phyloP scores from a whole-genome alignment of 2,329 filamentous ascomycete species.

The Bipolaris victoriae region DNA sequence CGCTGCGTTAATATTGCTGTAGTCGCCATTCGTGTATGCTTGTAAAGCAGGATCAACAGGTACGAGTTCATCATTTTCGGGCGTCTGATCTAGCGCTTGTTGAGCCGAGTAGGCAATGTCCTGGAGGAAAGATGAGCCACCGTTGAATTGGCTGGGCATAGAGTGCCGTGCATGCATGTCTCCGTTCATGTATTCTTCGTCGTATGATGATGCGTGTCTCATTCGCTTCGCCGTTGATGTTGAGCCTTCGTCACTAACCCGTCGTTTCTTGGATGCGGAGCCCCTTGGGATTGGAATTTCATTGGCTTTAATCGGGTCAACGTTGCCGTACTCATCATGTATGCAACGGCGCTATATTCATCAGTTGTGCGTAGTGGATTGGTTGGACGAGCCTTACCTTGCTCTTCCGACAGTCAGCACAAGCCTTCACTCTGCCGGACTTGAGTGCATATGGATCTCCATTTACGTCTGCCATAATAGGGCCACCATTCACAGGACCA shows the following conservation, averaged over 20 bases:
- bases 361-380: slow-evolving; percentile 20
- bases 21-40: slow-evolving; percentile 27
- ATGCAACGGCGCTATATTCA: slow-evolving; percentile 66
- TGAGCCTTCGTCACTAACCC: slow-evolving; percentile 46
- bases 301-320: slow-evolving; percentile 68
- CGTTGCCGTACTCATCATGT: slow-evolving; percentile 68
- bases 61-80: slow-evolving; percentile 32
- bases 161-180: slow-evolving; percentile 34
- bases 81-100: slow-evolving; percentile 31
- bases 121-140: slow-evolving; percentile 29
- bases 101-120: slow-evolving; percentile 42
- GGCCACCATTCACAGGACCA: slow-evolving; percentile 35
- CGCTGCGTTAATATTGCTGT: slow-evolving; percentile 21
- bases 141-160: slow-evolving; percentile 27
- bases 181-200: slow-evolving; percentile 31
- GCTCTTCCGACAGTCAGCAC: slow-evolving; percentile 70
- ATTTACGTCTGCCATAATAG: slow-evolving; percentile 44
- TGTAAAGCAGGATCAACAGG: slow-evolving; percentile 41
- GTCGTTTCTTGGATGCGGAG: slow-evolving; percentile 61
- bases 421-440: slow-evolving; percentile 68
- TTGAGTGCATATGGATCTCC: slow-evolving; percentile 55
- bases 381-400: slow-evolving; percentile 58
- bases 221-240: slow-evolving; percentile 31
- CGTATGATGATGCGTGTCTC: slow-evolving; percentile 37
- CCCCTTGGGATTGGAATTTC: slow-evolving; percentile 66